A percentile compares a stretch with the other conserved stretches of the same genome.
phyloP scores from a whole-genome alignment of 1,284 basidiomycete genomes.

The Irpex lacteus region DNA sequence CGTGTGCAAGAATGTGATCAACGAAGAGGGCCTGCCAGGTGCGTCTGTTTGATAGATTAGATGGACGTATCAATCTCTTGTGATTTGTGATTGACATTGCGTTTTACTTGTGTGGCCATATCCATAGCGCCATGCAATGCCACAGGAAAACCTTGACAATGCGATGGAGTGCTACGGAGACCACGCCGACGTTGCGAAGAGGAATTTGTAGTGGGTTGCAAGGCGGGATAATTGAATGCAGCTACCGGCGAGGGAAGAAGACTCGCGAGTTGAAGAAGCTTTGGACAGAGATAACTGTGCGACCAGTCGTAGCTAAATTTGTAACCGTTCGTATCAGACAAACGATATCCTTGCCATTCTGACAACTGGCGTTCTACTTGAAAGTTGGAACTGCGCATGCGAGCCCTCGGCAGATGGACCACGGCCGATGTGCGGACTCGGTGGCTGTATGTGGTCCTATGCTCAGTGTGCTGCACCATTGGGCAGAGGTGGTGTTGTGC shows the following conservation, averaged over 20 bases:
- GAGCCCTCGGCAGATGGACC: background rate
- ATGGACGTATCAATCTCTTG: background rate
- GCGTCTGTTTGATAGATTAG: slow-evolving; percentile 7
- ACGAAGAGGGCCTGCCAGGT: slow-evolving; percentile 40
- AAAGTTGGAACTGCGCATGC: background rate
- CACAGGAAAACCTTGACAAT: slow-evolving; percentile 2
- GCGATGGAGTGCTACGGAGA: background rate
- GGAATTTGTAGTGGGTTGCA: background rate
- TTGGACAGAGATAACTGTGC: background rate
- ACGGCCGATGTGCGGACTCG: background rate
- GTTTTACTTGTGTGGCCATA: background rate
- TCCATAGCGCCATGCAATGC: slow-evolving; percentile 6
- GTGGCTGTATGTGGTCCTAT: background rate
- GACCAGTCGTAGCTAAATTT: background rate
- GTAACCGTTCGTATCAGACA: background rate
- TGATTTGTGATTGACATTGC: background rate
- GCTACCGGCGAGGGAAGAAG: background rate
- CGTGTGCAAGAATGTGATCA: slow-evolving; percentile 46
- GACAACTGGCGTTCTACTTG: background rate
- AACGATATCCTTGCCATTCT: background rate
- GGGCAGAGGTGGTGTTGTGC: background rate
- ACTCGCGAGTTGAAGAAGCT: background rate
- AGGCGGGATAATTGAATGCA: background rate
- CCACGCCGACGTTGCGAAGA: background rate
- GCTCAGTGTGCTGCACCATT: background rate